phyloP scores from a whole-genome alignment of 257 asterid species.

The Echites panduratus region DNA sequence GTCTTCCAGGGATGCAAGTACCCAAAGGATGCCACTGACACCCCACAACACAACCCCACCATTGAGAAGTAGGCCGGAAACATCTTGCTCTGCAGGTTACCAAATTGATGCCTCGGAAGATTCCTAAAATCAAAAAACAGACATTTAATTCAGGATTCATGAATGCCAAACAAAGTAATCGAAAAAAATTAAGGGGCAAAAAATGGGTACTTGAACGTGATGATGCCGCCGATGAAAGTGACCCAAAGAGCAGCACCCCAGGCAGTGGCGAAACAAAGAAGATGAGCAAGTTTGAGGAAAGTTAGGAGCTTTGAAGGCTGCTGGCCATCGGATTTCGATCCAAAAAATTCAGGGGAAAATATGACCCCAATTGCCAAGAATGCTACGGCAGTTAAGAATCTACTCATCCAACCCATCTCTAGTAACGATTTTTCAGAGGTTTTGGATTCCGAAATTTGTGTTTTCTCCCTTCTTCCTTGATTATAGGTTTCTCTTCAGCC shows the following conservation, averaged over 20 bases:
- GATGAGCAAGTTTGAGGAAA: constrained; percentile 68
- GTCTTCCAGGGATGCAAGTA: constrained; percentile 94
- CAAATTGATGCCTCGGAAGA: constrained; percentile 95
- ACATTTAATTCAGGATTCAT: neutral
- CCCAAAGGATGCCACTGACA: constrained; percentile 68
- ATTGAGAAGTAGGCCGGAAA: constrained; percentile 93
- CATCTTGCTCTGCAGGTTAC: constrained; percentile 95
- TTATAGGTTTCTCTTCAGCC: neutral
- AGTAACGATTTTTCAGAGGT: neutral
- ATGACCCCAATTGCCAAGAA: constrained; percentile 76
- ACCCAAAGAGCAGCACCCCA: constrained; percentile 99
- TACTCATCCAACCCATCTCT: constrained; percentile 76
- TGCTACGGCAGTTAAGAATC: constrained; percentile 68
- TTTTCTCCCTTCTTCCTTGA: neutral
- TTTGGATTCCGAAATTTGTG: neutral
- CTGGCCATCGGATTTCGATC: constrained; percentile 60
- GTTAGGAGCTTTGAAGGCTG: constrained; percentile 40
- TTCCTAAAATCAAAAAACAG: constrained; percentile 35
- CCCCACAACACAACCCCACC: constrained; percentile 97
- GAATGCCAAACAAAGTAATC: no score
- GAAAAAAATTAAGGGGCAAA: neutral
- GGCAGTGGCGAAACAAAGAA: constrained; percentile 88
- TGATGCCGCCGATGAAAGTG: constrained; percentile 98
- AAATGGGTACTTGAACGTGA: constrained; percentile 77
- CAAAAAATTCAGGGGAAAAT: constrained; percentile 86